Percentiles rank a stretch among this genome's conserved stretches.
Conservation (phyloP, 2,329 filamentous ascomycete species). For the Monilinia fructicola region DNA sequence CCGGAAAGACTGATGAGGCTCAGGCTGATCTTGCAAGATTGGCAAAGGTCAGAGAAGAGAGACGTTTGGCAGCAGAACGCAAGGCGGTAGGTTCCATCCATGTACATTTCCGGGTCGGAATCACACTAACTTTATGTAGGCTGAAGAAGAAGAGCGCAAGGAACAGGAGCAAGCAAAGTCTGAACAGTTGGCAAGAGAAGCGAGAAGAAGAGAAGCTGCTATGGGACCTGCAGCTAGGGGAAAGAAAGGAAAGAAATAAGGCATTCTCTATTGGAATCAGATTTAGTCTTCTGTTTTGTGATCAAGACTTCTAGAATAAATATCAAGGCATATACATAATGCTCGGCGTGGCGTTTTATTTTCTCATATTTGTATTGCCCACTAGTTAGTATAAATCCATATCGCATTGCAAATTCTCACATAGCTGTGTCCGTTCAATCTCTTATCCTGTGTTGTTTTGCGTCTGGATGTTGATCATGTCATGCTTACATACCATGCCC, state of each 20-base stretch:
- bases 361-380: neutral
- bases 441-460: neutral
- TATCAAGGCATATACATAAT: neutral
- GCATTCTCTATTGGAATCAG: neutral
- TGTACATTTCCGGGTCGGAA: neutral
- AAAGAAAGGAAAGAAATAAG: conserved; percentile 23
- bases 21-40: conserved; percentile 84
- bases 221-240: conserved; percentile 26
- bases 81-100: conserved; percentile 64
- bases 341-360: neutral
- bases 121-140: conserved; percentile 38
- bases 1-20: conserved; percentile 95
- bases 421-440: neutral
- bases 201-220: conserved; percentile 44
- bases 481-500: neutral
- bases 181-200: conserved; percentile 48
- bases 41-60: conserved; percentile 77
- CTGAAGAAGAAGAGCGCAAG: conserved; percentile 43
- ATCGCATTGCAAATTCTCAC: neutral
- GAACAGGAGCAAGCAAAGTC: conserved; percentile 45
- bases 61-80: conserved; percentile 77
- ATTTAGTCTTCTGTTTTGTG: conserved; percentile 7
- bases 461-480: neutral
- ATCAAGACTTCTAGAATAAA: conserved; percentile 6
- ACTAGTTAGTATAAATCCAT: neutral